These are phyloP conservation scores for Sporothrix brunneoviolacea DNA, from an alignment of 2,329 filamentous ascomycete species.

Conservation along the genomic window DNA sequence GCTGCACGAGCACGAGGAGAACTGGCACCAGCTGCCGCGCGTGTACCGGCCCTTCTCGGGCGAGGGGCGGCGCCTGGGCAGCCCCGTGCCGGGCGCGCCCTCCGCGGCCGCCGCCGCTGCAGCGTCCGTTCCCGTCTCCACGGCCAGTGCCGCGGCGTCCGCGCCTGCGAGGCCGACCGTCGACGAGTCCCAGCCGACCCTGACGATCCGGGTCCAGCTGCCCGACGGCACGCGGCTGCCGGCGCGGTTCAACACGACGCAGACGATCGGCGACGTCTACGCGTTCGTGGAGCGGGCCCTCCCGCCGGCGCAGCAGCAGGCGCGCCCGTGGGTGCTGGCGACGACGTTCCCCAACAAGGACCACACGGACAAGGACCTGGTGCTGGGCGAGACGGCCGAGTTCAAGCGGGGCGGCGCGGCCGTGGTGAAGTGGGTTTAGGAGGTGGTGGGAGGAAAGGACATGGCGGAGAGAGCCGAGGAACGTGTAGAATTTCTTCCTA, in stretches of 20 bases:
- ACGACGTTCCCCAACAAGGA: conserved; percentile 83
- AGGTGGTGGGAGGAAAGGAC: too few species aligned
- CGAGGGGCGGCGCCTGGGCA: conserved; percentile 66
- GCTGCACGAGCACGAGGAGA: conserved; percentile 67
- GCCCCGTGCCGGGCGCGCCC: conserved; percentile 60
- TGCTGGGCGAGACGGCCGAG: conserved; percentile 54
- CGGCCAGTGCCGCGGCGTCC: background rate
- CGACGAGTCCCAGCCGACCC: conserved; percentile 59
- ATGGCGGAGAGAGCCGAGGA: too few species aligned
- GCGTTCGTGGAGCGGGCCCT: conserved; percentile 63
- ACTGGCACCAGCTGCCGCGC: conserved; percentile 66
- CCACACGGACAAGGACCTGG: conserved; percentile 58
- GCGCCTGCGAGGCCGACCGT: conserved; percentile 37
- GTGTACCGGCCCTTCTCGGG: conserved; percentile 71
- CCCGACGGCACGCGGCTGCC: conserved; percentile 69
- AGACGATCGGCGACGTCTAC: conserved; percentile 74
- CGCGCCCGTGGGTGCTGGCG: conserved; percentile 64
- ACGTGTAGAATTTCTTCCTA: too few species aligned
- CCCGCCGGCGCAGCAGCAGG: conserved; percentile 40
- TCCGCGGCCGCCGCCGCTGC: conserved; percentile 26
- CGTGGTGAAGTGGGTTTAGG: conserved; percentile 52
- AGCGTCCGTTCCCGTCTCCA: conserved; percentile 21
- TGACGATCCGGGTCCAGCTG: conserved; percentile 70
- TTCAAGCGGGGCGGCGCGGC: conserved; percentile 61
- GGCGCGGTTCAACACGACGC: conserved; percentile 74